Evolutionary conservation across 768 basidiomycete species (phyloP).

Genomic region (Royoungia palumana): DNA sequence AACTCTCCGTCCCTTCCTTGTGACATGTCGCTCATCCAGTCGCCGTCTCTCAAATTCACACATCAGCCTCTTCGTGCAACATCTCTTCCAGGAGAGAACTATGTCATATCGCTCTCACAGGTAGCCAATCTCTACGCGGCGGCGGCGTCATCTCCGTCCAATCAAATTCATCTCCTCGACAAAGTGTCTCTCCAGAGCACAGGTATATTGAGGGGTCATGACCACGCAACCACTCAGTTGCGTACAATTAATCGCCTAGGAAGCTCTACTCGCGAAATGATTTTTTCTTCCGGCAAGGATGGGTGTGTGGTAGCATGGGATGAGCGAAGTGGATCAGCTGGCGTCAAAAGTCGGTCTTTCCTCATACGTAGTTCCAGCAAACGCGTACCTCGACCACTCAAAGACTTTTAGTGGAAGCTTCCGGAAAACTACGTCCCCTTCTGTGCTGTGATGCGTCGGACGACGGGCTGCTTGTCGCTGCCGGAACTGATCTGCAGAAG

Average conservation of each 20-base stretch:
- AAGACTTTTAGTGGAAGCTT: conserved; percentile 45
- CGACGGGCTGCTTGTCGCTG: conserved; percentile 72
- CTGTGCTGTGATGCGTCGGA: conserved; percentile 68
- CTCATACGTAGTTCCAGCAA: neutral
- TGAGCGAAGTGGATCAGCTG: conserved; percentile 48
- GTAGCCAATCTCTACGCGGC: conserved; percentile 55
- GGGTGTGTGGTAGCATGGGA: conserved; percentile 77
- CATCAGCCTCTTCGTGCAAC: conserved; percentile 30
- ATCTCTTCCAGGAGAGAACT: conserved; percentile 42
- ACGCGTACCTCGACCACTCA: conserved; percentile 37
- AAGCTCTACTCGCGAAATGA: conserved; percentile 38
- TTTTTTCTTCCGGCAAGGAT: conserved; percentile 69
- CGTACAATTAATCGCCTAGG: conserved; percentile 42
- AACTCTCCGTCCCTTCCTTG: conserved; percentile 11
- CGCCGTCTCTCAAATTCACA: conserved; percentile 20
- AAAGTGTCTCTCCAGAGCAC: conserved; percentile 47
- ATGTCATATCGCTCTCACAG: conserved; percentile 58
- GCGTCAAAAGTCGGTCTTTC: conserved; percentile 56
- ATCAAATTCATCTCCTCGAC: conserved; percentile 67
- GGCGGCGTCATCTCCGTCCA: conserved; percentile 56
- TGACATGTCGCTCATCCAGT: conserved; percentile 26
- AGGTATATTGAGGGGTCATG: conserved; percentile 55
- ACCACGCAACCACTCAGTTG: conserved; percentile 53
- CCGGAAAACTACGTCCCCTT: conserved; percentile 42
- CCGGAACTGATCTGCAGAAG: conserved; percentile 75